phyloP scores from a whole-genome alignment of 2,329 filamentous ascomycete species.

The Aotearoamyces nothofagi region DNA sequence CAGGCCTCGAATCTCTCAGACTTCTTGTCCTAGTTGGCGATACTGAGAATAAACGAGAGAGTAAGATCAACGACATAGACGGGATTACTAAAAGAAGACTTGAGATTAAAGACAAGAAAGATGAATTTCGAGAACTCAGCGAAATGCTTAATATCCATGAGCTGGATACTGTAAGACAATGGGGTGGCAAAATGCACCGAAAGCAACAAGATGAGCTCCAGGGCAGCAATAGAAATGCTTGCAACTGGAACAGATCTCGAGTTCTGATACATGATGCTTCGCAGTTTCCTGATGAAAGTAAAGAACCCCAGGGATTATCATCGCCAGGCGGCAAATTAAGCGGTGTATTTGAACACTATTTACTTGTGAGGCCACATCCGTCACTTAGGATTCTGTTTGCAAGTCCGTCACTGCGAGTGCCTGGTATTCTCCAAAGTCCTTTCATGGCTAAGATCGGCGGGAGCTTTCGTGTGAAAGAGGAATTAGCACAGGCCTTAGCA shows the following conservation, averaged over 20 bases:
- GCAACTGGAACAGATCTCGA: conserved; percentile 25
- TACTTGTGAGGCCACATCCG: conserved; percentile 51
- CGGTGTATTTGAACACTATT: conserved; percentile 39
- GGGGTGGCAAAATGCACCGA: conserved; percentile 47
- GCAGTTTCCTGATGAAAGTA: conserved; percentile 8
- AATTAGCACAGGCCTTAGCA: conserved; percentile 41
- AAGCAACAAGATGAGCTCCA: conserved; percentile 28
- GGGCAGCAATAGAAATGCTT: conserved; percentile 17
- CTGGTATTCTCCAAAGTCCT: conserved; percentile 48
- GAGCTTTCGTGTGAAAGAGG: conserved; percentile 28
- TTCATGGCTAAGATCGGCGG: conserved; percentile 39
- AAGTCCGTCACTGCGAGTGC: conserved; percentile 49
- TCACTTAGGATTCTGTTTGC: conserved; percentile 54
- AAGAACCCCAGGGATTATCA: conserved; percentile 2
- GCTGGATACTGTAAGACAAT: conserved; percentile 44
- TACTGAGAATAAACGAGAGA: conserved; percentile 17
- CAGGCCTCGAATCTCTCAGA: conserved; percentile 41
- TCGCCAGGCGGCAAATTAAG: conserved; percentile 19
- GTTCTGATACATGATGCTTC: conserved; percentile 24
- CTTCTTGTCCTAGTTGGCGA: conserved; percentile 24
- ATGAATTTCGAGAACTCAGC: conserved; percentile 49
- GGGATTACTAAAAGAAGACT: conserved; percentile 9
- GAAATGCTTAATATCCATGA: conserved; percentile 58
- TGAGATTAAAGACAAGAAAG: conserved; percentile 23
- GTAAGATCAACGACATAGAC: too few relatives aligned